Base-by-base conservation (phyloP, 1,284 basidiomycete species). In the Tilletia indica region DNA sequence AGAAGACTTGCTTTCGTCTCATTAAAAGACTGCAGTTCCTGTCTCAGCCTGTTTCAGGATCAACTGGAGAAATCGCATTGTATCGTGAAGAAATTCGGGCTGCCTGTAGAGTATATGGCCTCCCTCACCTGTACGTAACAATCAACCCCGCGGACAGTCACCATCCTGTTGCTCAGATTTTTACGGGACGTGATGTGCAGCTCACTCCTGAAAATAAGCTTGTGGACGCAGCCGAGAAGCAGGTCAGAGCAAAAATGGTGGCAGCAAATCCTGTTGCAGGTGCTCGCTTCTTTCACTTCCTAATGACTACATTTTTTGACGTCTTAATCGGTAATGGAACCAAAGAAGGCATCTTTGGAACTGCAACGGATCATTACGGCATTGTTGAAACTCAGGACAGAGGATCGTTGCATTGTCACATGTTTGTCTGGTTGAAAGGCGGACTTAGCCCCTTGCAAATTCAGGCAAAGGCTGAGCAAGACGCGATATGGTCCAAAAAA, bases 351-450 rank as follows among this genome's bases (percentile, higher is more conserved):
- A 31, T 54, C 16, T 54, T 54, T 19, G 51, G 51, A 6, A 4
- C 5, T 6, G 51, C 51, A n/a, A 4, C 6, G 25, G 51, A 5
- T 8, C 51, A 54, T 19, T 54, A 54, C 51, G 51, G 51, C n/a
- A 54, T 54, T 54, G 51, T 54, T 4, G 51, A 54, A 19, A 19
- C 51, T 5, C 51, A 54, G n/a, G 51, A 54, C n/a, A 5, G 51
- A 19, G 51, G 51, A 19, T 54, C 51, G 51, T 19, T 54, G n/a
- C 51, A 54, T 19, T 54, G 51, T 54, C 51, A 54, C 25, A 54
- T 54, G 51, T 54, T 54, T 19, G n/a, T 54, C 25, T 54, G 51
- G 51, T 6, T 54, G 4, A 54, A 4, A 4, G 25, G n/a, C 16
- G 51, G 51, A 19, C n/a, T 54, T 5, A 19, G 25, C 4, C 51